Conservation (phyloP, 176 grass and related monocot species). For the Rhynchospora breviuscula region DNA sequence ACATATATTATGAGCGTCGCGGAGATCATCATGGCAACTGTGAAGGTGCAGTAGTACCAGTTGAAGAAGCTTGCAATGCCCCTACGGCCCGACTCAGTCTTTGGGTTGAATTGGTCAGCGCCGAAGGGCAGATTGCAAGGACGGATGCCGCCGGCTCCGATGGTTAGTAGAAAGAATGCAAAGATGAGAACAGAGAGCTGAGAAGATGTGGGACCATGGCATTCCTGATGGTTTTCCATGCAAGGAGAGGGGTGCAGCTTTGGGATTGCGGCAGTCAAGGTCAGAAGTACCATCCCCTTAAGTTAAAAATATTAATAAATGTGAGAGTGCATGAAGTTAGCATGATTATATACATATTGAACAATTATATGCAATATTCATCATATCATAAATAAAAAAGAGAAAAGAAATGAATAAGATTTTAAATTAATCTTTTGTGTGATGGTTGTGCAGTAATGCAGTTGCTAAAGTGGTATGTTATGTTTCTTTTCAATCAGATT, state of each 20-base stretch:
- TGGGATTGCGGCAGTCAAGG: conserved; percentile 48
- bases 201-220: neutral
- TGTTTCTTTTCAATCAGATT: neutral
- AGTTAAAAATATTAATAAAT: neutral
- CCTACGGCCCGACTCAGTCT: neutral
- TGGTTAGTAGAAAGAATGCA: conserved; percentile 33
- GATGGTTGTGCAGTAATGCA: too few species aligned
- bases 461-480: neutral
- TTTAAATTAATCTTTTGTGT: neutral
- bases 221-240: neutral
- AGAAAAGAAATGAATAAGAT: neutral
- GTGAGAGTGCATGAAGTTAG: neutral
- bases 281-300: conserved; percentile 71
- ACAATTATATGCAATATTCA: neutral
- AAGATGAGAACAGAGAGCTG: conserved; percentile 43
- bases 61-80: conserved; percentile 71
- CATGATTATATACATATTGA: neutral
- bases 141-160: conserved; percentile 68
- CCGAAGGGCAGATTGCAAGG: conserved; percentile 79
- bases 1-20: conserved; percentile 72
- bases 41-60: conserved; percentile 80
- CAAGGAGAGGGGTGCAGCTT: conserved; percentile 24
- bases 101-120: conserved; percentile 70
- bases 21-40: conserved; percentile 53
- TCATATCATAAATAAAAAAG: neutral